Conservation (phyloP, 2,329 filamentous ascomycete genomes). For the Atkinsonella hypoxylon region DNA sequence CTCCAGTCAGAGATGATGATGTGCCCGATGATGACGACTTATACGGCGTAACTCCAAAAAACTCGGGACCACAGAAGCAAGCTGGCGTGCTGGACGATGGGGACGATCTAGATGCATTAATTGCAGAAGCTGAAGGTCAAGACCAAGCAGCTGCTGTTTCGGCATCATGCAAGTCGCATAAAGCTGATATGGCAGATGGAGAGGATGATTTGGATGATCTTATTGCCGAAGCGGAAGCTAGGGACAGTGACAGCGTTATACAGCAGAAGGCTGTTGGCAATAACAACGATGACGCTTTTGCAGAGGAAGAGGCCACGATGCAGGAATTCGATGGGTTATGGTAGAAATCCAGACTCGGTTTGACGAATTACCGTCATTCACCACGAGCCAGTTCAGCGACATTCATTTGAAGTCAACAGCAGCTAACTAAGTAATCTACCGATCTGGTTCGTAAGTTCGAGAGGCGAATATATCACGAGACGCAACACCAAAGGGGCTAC, state of each 20-base stretch:
- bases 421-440: too few relatives aligned
- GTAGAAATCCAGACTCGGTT: background rate
- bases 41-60: conserved; percentile 40
- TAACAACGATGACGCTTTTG: conserved; percentile 29
- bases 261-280: conserved; percentile 6
- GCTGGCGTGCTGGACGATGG: conserved; percentile 29
- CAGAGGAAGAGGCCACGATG: conserved; percentile 58
- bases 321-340: conserved; percentile 47
- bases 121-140: conserved; percentile 33
- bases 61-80: conserved; percentile 6
- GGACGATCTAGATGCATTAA: conserved; percentile 41
- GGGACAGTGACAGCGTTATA: conserved; percentile 5
- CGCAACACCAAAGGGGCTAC: too few relatives aligned
- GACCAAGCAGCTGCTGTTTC: background rate
- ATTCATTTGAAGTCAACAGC: too few relatives aligned
- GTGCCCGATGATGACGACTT: conserved; percentile 35
- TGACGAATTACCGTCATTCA: too few relatives aligned
- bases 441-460: too few relatives aligned
- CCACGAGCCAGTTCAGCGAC: too few relatives aligned
- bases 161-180: background rate
- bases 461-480: too few relatives aligned
- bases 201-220: conserved; percentile 40
- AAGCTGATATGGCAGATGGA: background rate
- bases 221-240: conserved; percentile 35
- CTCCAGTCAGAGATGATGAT: conserved; percentile 12